These are phyloP conservation scores for Fusarium sp. DNA, from an alignment of 2,329 filamentous ascomycete species.

Conservation along the genomic window DNA sequence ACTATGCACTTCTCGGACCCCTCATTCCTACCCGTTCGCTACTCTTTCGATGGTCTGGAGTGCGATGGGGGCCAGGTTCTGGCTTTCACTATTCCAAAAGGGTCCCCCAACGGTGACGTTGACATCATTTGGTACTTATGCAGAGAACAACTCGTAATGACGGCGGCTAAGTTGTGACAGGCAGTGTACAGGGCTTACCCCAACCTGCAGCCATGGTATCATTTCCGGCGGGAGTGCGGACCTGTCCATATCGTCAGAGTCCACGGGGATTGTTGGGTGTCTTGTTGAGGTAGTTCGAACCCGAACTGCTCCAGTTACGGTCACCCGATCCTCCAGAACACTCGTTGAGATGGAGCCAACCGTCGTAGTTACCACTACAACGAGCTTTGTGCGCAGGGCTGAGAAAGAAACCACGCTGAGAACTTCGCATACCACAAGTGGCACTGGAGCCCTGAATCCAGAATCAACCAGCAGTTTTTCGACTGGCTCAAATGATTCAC, in stretches of 20 bases:
- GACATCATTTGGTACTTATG: slow-evolving; percentile 2
- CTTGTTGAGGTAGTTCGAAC: not conserved
- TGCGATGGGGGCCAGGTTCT: not conserved
- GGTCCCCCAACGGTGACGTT: slow-evolving; percentile 2
- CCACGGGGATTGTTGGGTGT: not conserved
- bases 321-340: no score
- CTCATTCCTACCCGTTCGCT: slow-evolving; percentile 2
- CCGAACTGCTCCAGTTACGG: not conserved
- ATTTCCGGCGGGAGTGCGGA: not conserved
- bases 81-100: not conserved
- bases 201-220: not conserved
- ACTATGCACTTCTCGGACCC: slow-evolving; percentile 8
- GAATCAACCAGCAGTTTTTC: no score
- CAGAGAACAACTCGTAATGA: not conserved
- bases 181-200: not conserved
- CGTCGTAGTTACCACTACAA: no score
- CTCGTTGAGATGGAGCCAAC: no score
- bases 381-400: no score
- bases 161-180: not conserved
- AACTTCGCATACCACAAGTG: no score
- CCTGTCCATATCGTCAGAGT: not conserved
- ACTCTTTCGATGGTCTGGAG: not conserved
- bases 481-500: no score
- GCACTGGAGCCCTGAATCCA: no score
- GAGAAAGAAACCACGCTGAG: no score